Conservation (phyloP, 495 filamentous ascomycete species). For the Penicillium roqueforti region DNA sequence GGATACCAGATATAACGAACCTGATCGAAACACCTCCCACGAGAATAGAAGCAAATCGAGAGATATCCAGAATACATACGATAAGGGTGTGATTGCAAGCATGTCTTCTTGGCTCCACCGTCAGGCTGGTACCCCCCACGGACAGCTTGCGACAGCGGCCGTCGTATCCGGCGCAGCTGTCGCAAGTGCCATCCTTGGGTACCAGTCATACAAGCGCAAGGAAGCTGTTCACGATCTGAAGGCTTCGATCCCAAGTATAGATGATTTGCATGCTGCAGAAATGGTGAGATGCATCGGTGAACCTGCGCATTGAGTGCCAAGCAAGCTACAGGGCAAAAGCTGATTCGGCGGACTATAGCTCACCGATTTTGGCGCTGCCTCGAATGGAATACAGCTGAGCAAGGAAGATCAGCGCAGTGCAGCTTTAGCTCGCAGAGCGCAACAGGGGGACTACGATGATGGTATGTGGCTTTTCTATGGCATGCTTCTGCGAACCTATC, state of each 20-base stretch:
- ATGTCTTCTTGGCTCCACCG: conserved; percentile 59
- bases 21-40: conserved; percentile 11
- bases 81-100: conserved; percentile 21
- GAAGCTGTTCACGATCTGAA: conserved; percentile 65
- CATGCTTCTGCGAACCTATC: background rate
- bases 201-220: conserved; percentile 60
- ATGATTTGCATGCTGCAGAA: conserved; percentile 41
- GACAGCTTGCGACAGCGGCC: conserved; percentile 72
- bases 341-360: conserved; percentile 48
- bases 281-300: conserved; percentile 25
- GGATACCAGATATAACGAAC: conserved; percentile 21
- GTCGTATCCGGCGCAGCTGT: conserved; percentile 71
- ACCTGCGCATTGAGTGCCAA: background rate
- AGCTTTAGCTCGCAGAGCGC: conserved; percentile 72
- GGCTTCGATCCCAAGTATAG: conserved; percentile 60
- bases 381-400: conserved; percentile 46
- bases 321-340: background rate
- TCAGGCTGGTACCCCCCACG: conserved; percentile 48
- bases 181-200: conserved; percentile 65
- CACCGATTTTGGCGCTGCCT: conserved; percentile 67
- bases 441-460: conserved; percentile 88
- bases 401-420: conserved; percentile 77
- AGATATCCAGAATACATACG: conserved; percentile 3
- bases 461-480: conserved; percentile 38
- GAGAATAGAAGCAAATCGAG: background rate